Base-by-base conservation (phyloP, 495 filamentous ascomycete species). In the Xylaria longipes region DNA sequence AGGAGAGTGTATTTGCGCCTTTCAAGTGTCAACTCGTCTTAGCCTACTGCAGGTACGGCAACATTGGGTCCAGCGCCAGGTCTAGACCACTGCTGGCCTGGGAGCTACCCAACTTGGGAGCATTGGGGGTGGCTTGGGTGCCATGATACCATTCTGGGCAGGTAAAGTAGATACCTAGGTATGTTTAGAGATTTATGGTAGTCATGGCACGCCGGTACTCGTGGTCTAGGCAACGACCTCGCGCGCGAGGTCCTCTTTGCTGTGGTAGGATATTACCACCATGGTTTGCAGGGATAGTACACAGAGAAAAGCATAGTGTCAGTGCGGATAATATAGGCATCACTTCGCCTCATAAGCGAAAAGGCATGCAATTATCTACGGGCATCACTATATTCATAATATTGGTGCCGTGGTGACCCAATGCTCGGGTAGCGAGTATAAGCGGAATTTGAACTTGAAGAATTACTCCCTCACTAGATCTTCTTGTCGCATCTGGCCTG, bases 381-480 rank as follows among this genome's bases (percentile, higher is more conserved):
- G 89, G 90, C 27, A 92, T 83, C 77, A 93, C 90, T 65, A 91
- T 77, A 60, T 92, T 90, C 70, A 33, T 17, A 14, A 58, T 58
- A 20, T 35, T 29, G 29, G 29, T 7, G 17, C 29, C 88, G 15
- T 89, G 1, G 87, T 88, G 0, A 91, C 91, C 1, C 85, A 81
- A 77, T 91, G 91, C 5, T 82, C 66, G 0, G 90, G 90, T n/a
- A 94, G 88, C 27, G 81, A 72, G 50, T 88, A 88, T 31, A 89
- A 73, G 31, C 83, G 63, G 41, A 70, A 72, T 33, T 85, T 20
- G 15, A 15, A 39, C 83, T 52, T 41, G 35, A 75, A 71, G 35
- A 57, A 39, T n/a, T 43, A 15, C 41, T 8, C 8, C 1, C 22
- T 2, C 50, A 27, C 48, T 15, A 15, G 17, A 25, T 46, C 7